Evolutionary conservation across 441 rosid species (phyloP).

Genomic region (Sinapis alba): DNA sequence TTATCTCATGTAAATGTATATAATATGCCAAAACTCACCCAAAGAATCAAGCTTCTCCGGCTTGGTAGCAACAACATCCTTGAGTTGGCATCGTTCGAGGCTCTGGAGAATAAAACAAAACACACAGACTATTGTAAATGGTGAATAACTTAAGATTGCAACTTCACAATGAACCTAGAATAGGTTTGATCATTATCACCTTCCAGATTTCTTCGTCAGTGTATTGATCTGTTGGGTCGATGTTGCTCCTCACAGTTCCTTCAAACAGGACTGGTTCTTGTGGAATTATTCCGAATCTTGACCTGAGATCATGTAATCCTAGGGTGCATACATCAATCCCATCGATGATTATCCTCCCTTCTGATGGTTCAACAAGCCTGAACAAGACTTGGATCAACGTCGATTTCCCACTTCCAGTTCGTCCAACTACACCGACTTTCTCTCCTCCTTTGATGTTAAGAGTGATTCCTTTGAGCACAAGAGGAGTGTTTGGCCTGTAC

Average conservation of each 20-base stretch:
- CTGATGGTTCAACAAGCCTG: constrained; percentile 88
- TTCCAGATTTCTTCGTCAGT: constrained; percentile 92
- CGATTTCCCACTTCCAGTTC: constrained; percentile 96
- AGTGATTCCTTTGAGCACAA: constrained; percentile 81
- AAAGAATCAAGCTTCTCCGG: constrained; percentile 82
- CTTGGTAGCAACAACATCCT: constrained; percentile 65
- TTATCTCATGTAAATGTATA: background rate
- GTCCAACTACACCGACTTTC: constrained; percentile 87
- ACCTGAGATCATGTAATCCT: constrained; percentile 88
- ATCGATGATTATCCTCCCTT: constrained; percentile 76
- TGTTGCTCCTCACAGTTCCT: constrained; percentile 90
- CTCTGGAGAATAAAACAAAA: constrained; percentile 42
- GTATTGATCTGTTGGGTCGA: constrained; percentile 76
- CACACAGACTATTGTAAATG: background rate
- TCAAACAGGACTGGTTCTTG: constrained; percentile 98
- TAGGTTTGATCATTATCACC: constrained; percentile 34
- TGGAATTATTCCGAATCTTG: constrained; percentile 92
- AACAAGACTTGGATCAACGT: constrained; percentile 90
- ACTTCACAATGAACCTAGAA: no score
- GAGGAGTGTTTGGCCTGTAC: constrained; percentile 85
- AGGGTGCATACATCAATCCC: constrained; percentile 70
- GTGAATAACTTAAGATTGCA: no score
- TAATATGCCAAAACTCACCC: constrained; percentile 44
- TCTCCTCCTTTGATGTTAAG: constrained; percentile 88
- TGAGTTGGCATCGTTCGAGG: constrained; percentile 93